A percentile compares a stretch with the other conserved stretches of the same genome.
Conservation (phyloP, 2,329 filamentous ascomycete genomes). For the Dothistroma septosporum region DNA sequence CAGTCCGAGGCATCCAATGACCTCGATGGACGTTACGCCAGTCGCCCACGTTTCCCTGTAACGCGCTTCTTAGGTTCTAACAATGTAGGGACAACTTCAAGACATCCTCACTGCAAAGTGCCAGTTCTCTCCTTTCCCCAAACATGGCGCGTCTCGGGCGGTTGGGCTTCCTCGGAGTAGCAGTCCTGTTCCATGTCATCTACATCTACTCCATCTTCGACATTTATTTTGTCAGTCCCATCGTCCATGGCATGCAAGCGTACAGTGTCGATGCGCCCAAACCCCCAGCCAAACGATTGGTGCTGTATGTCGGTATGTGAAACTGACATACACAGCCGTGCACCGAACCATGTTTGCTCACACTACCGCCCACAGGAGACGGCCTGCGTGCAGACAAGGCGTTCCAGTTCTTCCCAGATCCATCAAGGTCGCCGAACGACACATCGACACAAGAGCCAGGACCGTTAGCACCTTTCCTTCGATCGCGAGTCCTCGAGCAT, state of each 20-base stretch:
- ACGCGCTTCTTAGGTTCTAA: not conserved
- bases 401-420: conserved; percentile 88
- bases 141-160: conserved; percentile 58
- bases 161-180: conserved; percentile 79
- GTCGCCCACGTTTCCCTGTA: not conserved
- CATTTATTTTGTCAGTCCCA: conserved; percentile 97
- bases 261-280: conserved; percentile 65
- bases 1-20: not conserved
- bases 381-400: conserved; percentile 96
- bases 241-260: conserved; percentile 90
- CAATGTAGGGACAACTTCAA: not conserved
- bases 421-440: conserved; percentile 57
- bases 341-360: conserved; percentile 3
- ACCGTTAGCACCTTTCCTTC: conserved; percentile 83
- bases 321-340: not conserved
- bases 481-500: conserved; percentile 79
- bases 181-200: conserved; percentile 85
- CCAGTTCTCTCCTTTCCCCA: not conserved
- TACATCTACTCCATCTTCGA: conserved; percentile 97
- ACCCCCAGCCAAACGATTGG: conserved; percentile 81
- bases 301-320: conserved; percentile 78
- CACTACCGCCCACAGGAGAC: conserved; percentile 54
- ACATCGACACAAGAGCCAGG: conserved; percentile 63
- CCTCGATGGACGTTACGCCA: not conserved
- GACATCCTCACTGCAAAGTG: not conserved